A percentile compares a stretch with the other conserved stretches of the same genome.
Conservation (phyloP, 2,329 filamentous ascomycete species). For the Gaeumannomyces sp. region DNA sequence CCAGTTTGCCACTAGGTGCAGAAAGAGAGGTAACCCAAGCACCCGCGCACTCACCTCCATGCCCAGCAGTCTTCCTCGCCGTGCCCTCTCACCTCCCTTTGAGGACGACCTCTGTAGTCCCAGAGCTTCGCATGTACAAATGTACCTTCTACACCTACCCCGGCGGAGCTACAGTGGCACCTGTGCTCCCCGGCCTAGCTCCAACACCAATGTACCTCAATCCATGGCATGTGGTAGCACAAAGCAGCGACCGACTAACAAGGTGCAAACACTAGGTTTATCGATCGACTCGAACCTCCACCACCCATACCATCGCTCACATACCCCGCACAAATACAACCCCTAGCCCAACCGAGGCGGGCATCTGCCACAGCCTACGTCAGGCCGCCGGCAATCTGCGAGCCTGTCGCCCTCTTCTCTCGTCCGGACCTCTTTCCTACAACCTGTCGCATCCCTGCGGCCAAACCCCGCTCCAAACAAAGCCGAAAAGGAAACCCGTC, state of each 20-base stretch:
- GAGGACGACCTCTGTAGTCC: not conserved
- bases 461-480: not conserved
- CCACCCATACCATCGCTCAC: not conserved
- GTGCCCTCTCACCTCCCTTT: not conserved
- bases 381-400: not conserved
- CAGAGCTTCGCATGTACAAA: not conserved
- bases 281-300: not conserved
- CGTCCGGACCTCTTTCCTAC: not conserved
- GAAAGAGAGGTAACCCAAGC: not conserved
- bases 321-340: not conserved
- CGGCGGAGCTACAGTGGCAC: not conserved
- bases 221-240: not conserved
- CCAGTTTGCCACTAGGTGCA: not conserved
- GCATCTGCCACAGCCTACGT: not conserved
- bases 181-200: not conserved
- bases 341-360: not conserved
- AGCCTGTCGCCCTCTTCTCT: not conserved
- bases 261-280: not conserved
- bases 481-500: not conserved
- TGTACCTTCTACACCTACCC: not conserved
- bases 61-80: not conserved
- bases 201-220: too few species aligned
- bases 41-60: not conserved
- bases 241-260: not conserved
- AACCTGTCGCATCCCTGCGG: not conserved